A percentile compares a stretch with the other conserved stretches of the same genome.
These are phyloP conservation scores for Penicillium lagena DNA, from an alignment of 495 filamentous ascomycete genomes.

Conservation along the genomic window DNA sequence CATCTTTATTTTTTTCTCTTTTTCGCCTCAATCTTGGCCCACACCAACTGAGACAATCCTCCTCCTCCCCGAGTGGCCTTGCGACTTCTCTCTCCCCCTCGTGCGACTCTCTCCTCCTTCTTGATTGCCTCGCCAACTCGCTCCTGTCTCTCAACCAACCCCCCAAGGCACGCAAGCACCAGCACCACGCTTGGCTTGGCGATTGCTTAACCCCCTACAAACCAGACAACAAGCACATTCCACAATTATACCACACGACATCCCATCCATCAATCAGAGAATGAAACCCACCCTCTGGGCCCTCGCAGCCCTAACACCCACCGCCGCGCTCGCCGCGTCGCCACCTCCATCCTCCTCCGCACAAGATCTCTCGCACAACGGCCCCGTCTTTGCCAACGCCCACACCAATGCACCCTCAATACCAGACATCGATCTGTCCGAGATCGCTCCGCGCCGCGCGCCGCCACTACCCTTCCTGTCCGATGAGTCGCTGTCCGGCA, in stretches of 20 bases:
- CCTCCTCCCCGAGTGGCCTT: too few relatives aligned
- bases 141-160: slow-evolving; percentile 6
- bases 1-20: slow-evolving; percentile 3
- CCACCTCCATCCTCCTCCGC: slow-evolving; percentile 13
- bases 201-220: background rate
- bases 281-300: slow-evolving; percentile 26
- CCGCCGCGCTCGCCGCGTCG: slow-evolving; percentile 22
- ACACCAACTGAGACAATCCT: too few relatives aligned
- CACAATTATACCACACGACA: background rate
- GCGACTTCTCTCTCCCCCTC: too few relatives aligned
- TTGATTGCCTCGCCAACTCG: background rate
- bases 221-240: background rate
- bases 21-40: slow-evolving; percentile 1
- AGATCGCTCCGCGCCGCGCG: slow-evolving; percentile 3
- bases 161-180: background rate
- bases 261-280: too few relatives aligned
- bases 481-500: background rate
- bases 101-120: too few relatives aligned
- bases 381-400: slow-evolving; percentile 14
- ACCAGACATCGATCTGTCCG: slow-evolving; percentile 11
- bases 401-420: slow-evolving; percentile 21
- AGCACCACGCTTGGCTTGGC: background rate
- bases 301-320: slow-evolving; percentile 26
- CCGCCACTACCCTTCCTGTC: background rate
- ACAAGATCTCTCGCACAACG: slow-evolving; percentile 7